Evolutionary conservation across 2,329 filamentous ascomycete species (phyloP), one percentile per base, ranked within the genome.

Genomic region (Colletotrichum theobromicola): DNA sequence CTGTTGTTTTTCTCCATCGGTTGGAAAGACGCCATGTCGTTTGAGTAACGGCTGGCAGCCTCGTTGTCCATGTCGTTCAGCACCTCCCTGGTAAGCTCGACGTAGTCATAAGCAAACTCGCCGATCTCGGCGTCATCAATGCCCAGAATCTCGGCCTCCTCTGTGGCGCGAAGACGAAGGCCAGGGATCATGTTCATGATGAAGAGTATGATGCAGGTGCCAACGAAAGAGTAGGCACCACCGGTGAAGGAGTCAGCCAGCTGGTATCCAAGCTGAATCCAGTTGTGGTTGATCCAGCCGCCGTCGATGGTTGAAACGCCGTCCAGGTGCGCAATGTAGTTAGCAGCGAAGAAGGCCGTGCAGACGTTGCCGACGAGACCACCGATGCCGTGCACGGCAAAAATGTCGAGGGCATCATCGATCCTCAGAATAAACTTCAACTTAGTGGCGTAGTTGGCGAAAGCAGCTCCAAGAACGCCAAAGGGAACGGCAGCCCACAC

Each of bases 71-170:
- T 81, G 58, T 88, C 87, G 75, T 85, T 88, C 63, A 88, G 80
- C 50, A 88, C 86, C 79, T 88, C 87, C 42, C 94, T 88, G 24
- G 91, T 93, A 77, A 97, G 88, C 87, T 97, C 95, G 77, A 98
- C 94, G 79, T 97, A 98, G 84, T 98, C 95, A 83, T 98, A 98
- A n/a, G 95, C 95, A 82, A 97, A 98, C 86, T 98, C 95, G 82
- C 95, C 95, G 80, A 98, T 94, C 84, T 98, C 95, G 28, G 94
- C 93, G 79, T 98, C 95, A 80, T 98, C 95, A 75, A 97, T 95
- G 77, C 95, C 95, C 55, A 95, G 87, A 66, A 95, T 92, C 84
- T 98, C 95, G 46, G 94, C 93, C 76, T 97, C 93, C 78, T 95
- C 93, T 16, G 87, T 89, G 0, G 92, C 93, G 64, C 95, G 94